These are phyloP conservation scores for Backusella macrospora DNA, from an alignment of 192 early-diverging fungal species.

Conservation along the genomic window DNA sequence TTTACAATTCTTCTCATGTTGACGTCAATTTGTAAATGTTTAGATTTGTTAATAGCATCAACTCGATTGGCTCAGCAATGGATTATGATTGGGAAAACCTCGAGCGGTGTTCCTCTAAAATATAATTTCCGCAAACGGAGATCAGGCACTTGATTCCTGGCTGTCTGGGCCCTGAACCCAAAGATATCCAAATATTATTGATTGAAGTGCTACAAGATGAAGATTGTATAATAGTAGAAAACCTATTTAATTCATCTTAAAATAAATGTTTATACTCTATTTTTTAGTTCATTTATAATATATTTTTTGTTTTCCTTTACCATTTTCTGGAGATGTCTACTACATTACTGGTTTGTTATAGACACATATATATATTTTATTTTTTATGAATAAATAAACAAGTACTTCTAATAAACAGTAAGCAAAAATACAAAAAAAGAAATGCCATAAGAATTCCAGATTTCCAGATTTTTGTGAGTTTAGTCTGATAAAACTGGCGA, in stretches of 20 bases:
- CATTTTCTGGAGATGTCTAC: too few relatives aligned
- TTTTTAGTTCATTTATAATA: neutral
- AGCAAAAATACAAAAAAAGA: neutral
- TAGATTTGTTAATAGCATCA: neutral
- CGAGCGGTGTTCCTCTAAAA: neutral
- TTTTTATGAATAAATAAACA: neutral
- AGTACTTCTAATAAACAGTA: neutral
- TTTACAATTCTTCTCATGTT: neutral
- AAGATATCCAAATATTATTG: neutral
- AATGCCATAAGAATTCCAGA: conserved; percentile 2
- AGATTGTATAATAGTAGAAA: neutral
- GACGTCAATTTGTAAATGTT: conserved; percentile 1
- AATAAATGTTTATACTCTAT: neutral
- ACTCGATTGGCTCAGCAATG: neutral
- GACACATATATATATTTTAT: neutral
- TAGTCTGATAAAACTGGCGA: conserved; percentile 7
- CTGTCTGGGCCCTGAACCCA: neutral
- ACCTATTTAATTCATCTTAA: neutral
- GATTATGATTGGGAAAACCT: neutral
- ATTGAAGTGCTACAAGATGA: neutral
- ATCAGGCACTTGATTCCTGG: neutral
- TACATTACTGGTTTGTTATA: neutral
- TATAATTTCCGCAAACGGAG: neutral
- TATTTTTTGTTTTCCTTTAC: too few relatives aligned
- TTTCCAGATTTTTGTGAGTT: neutral